Base-by-base conservation (phyloP, 1,139 yeast genomes). In the Petasospora rhodanensis region DNA sequence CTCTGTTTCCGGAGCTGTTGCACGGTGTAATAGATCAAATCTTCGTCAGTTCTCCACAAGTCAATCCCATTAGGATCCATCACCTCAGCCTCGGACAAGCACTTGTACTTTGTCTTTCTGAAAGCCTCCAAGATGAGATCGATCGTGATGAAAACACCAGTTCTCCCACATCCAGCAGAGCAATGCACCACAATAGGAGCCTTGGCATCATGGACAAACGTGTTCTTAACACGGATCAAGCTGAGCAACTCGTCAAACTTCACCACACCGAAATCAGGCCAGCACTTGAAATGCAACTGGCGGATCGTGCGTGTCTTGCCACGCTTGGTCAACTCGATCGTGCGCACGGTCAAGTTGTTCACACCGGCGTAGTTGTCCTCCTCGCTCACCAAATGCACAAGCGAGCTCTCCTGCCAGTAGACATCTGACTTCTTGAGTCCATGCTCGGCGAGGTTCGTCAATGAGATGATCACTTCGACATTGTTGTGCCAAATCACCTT, bases 131-230 rank as follows among this genome's bases (percentile, higher is more conserved):
- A 52, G 17, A 82, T 62, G 12, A 81, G 66, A 56, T 85, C 95
- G 23, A 83, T 68, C 0, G 93, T 70, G 38, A 87, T 79, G 44
- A 84, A 81, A 0, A 89, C 84, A 3, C 96, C 95, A 0, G 95
- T 85, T 45, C 96, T 71, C 3, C 96, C 96, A 58, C 95, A 85
- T 0, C 96, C 96, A 0, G 96, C 95, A 5, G 89, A 79, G 55
- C 96, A 85, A 56, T 86, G 95, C 8, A 84, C 84, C 18, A 83
- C 58, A 1, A 79, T 61, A 2, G 83, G 79, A 1, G 56, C 40
- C 12, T 48, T 41, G 6, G 31, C 41, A 24, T 41, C 44, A 14
- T 38, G 38, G 18, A 42, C 28, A 21, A 73, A 46, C 15, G 56
- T 40, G 40, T 70, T 64, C 49, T 81, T 82, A 31, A 70, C 55